Conservation (phyloP, 1,284 basidiomycete species). For the Leccinum colubrinum region DNA sequence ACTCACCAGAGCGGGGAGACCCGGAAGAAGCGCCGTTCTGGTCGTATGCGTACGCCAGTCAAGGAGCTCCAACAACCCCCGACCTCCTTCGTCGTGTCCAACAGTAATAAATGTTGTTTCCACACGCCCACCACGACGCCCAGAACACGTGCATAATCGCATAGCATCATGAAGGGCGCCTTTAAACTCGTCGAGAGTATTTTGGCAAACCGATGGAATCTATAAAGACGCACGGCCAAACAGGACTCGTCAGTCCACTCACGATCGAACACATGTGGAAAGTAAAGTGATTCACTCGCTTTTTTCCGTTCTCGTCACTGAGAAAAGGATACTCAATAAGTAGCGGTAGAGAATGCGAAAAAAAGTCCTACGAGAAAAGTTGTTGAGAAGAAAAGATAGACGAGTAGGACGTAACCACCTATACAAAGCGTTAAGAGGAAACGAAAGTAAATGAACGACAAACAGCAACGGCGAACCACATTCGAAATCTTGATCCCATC, state of each 20-base stretch:
- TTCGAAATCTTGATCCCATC: no score
- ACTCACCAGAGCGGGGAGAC: constrained; percentile 23
- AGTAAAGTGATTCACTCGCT: constrained; percentile 2
- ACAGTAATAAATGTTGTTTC: constrained; percentile 20
- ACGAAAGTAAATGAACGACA: no score
- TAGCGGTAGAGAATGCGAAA: no score
- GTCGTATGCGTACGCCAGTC: constrained; percentile 26
- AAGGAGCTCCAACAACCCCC: constrained; percentile 24
- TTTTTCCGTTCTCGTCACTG: no score
- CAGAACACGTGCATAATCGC: constrained; percentile 24
- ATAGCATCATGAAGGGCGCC: constrained; percentile 21
- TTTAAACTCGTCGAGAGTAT: constrained; percentile 17
- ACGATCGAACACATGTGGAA: background rate
- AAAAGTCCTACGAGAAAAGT: no score
- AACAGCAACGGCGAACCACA: no score
- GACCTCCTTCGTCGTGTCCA: constrained; percentile 23
- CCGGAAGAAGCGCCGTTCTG: constrained; percentile 25
- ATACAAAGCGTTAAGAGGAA: no score
- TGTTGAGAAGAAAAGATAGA: no score
- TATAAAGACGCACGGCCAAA: background rate
- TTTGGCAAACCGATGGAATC: constrained; percentile 18
- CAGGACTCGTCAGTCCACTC: constrained; percentile 2
- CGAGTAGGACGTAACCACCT: no score
- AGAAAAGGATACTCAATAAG: no score
- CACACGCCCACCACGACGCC: constrained; percentile 26